Conservation (phyloP, 2,329 filamentous ascomycete species). For the Beauveria sp. region DNA sequence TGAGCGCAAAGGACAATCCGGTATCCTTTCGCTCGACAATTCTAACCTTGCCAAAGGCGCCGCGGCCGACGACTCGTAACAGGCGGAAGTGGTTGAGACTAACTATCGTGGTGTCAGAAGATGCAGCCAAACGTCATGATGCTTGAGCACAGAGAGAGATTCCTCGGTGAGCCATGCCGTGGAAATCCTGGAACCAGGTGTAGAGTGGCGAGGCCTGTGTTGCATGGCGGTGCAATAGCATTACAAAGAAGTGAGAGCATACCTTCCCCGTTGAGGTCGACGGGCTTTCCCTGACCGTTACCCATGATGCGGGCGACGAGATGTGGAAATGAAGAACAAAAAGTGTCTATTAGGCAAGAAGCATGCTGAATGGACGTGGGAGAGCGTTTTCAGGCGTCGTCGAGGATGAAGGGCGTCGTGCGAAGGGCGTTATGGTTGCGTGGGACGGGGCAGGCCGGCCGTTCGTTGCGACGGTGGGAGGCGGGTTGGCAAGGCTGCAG, state of each 20-base stretch:
- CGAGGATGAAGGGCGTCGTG: background rate
- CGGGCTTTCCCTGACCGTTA: constrained; percentile 89
- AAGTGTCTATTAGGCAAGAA: background rate
- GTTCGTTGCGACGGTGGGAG: background rate
- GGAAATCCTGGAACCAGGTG: background rate
- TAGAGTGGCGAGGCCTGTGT: background rate
- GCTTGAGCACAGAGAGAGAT: background rate
- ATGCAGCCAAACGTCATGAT: background rate
- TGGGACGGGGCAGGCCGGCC: background rate
- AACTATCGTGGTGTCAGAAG: constrained; percentile 43
- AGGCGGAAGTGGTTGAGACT: constrained; percentile 97
- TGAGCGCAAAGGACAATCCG: constrained; percentile 85
- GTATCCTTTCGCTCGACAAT: constrained; percentile 98
- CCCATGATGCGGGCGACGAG: constrained; percentile 54
- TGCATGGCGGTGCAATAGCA: background rate
- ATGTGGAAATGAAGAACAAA: background rate
- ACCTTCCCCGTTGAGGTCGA: constrained; percentile 92
- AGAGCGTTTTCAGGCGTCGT: background rate
- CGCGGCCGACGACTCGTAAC: constrained; percentile 90
- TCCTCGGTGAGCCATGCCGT: background rate
- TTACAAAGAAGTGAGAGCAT: constrained; percentile 18
- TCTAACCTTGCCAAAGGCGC: constrained; percentile 96
- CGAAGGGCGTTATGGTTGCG: background rate
- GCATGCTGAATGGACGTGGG: background rate
- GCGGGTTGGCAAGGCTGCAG: background rate